These are phyloP conservation scores for Immersiella caudata DNA, from an alignment of 495 filamentous ascomycete species.

Conservation along the genomic window DNA sequence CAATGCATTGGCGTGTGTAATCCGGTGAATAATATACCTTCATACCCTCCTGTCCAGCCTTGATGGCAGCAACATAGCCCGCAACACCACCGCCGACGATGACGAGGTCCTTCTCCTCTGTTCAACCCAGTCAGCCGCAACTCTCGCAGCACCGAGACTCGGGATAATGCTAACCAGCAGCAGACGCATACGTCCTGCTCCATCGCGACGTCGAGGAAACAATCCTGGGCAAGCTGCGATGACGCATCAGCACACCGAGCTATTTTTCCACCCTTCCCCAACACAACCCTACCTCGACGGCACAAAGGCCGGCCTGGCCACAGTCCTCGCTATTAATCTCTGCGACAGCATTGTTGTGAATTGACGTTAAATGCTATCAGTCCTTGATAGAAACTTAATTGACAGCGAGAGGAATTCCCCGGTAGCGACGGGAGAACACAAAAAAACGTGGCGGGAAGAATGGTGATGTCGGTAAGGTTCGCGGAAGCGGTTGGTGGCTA, in stretches of 20 bases:
- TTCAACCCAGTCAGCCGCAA: conserved; percentile 31
- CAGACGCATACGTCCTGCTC: conserved; percentile 75
- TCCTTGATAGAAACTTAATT: conserved; percentile 26
- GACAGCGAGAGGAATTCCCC: conserved; percentile 27
- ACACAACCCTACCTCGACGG: conserved; percentile 50
- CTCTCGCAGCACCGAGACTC: conserved; percentile 1
- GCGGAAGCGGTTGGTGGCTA: background rate
- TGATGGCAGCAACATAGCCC: conserved; percentile 98
- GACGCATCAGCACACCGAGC: conserved; percentile 35
- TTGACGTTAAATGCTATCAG: background rate
- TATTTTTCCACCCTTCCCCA: conserved; percentile 26
- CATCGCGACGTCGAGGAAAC: conserved; percentile 59
- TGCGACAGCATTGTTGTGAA: conserved; percentile 65
- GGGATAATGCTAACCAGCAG: conserved; percentile 64
- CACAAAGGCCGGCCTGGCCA: conserved; percentile 66
- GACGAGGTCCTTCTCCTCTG: conserved; percentile 88
- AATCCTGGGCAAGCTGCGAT: conserved; percentile 57
- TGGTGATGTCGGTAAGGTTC: background rate
- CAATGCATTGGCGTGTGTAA: conserved; percentile 8
- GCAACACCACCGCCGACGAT: conserved; percentile 98
- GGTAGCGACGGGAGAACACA: background rate
- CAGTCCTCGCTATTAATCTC: conserved; percentile 66
- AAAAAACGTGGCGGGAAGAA: background rate
- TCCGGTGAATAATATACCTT: conserved; percentile 63
- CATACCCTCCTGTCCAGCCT: conserved; percentile 95